A percentile compares a stretch with the other conserved stretches of the same genome.
Evolutionary conservation across 2,329 filamentous ascomycete species (phyloP).

Genomic region (Aschersonia sp.): DNA sequence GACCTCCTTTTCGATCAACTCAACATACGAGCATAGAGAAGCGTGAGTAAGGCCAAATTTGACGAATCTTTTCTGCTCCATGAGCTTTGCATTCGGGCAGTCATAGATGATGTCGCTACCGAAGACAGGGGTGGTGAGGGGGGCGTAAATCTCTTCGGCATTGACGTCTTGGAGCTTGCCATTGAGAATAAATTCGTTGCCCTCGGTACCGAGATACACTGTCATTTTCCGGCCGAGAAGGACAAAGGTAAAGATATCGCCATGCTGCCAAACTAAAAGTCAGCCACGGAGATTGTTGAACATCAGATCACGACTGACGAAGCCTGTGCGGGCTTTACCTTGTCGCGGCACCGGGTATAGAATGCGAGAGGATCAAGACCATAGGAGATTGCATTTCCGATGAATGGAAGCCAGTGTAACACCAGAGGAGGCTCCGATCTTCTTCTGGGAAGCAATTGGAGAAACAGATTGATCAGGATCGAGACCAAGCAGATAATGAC

Average conservation of each 20-base stretch:
- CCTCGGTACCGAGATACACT: constrained; percentile 32
- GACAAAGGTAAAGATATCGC: constrained; percentile 39
- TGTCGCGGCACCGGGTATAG: constrained; percentile 48
- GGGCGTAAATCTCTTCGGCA: constrained; percentile 38
- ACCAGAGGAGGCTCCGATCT: constrained; percentile 32
- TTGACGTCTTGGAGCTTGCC: constrained; percentile 36
- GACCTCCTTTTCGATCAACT: constrained; percentile 56
- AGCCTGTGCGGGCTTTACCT: constrained; percentile 31
- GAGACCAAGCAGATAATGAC: neutral
- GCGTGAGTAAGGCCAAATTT: constrained; percentile 55
- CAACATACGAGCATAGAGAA: constrained; percentile 51
- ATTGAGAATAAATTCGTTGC: constrained; percentile 43
- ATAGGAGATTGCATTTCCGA: constrained; percentile 58
- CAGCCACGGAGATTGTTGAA: too few relatives aligned
- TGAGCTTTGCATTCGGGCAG: constrained; percentile 69
- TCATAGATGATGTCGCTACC: constrained; percentile 72
- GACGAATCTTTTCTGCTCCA: constrained; percentile 82
- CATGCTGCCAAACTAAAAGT: constrained; percentile 19
- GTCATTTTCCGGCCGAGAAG: constrained; percentile 36
- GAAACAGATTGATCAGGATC: constrained; percentile 1
- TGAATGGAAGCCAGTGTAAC: constrained; percentile 46
- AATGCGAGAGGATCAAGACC: constrained; percentile 58
- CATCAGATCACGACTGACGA: neutral
- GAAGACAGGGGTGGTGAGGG: constrained; percentile 44
- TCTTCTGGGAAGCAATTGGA: neutral